These are phyloP conservation scores for Cyberlindnera nakhonratchasimensis DNA, from an alignment of 805 yeast genomes.

Conservation along the genomic window DNA sequence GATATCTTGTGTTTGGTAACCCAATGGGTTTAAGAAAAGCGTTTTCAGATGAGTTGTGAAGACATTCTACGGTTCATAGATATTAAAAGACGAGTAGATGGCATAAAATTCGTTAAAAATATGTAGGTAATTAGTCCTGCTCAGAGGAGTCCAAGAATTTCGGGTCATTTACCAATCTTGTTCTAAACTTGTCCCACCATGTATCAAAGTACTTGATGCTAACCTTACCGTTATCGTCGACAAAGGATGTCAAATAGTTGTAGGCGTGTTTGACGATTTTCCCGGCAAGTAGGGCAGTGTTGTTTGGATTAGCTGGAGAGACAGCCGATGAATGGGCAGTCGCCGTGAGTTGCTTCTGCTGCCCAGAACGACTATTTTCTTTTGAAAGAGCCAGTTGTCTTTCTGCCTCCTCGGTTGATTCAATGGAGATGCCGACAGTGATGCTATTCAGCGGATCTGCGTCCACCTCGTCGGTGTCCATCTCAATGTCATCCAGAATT, in stretches of 20 bases:
- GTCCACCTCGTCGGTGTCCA: constrained; percentile 41
- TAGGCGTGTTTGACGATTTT: constrained; percentile 91
- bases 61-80: too few relatives aligned
- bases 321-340: constrained; percentile 29
- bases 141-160: constrained; percentile 56
- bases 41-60: constrained; percentile 46
- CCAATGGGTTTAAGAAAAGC: constrained; percentile 66
- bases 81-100: too few relatives aligned
- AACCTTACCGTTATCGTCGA: constrained; percentile 75
- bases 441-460: constrained; percentile 30
- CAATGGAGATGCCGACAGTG: constrained; percentile 85
- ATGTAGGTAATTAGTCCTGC: constrained; percentile 3
- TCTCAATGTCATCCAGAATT: constrained; percentile 56
- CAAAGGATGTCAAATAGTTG: constrained; percentile 84
- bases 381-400: constrained; percentile 45
- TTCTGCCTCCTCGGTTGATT: constrained; percentile 67
- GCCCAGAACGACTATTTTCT: constrained; percentile 1
- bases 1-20: constrained; percentile 77
- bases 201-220: constrained; percentile 83
- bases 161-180: constrained; percentile 75
- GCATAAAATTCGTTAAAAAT: constrained; percentile 1
- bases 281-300: constrained; percentile 67
- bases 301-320: constrained; percentile 35
- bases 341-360: constrained; percentile 21
- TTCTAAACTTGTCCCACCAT: constrained; percentile 93